A percentile compares a stretch with the other conserved stretches of the same genome.
Evolutionary conservation across 1,284 basidiomycete species (phyloP).

Genomic region (Melampsora larici-populina): DNA sequence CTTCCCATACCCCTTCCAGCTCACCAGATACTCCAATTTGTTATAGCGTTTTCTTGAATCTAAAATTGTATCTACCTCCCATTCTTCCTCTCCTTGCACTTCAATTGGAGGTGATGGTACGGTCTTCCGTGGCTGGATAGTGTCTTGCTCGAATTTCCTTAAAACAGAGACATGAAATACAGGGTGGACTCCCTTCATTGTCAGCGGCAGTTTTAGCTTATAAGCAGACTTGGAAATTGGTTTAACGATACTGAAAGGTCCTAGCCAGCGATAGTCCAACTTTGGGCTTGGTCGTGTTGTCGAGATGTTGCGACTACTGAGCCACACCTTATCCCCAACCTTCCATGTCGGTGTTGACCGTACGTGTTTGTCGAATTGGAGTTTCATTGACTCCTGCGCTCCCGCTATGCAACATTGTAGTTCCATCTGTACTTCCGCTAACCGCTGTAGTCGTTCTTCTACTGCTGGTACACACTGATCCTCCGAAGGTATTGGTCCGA

Average conservation of each 20-base stretch:
- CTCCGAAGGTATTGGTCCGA: neutral
- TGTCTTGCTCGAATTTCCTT: neutral
- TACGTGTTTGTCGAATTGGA: neutral
- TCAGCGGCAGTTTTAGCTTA: neutral
- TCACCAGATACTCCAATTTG: too few relatives aligned
- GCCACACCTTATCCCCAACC: too few relatives aligned
- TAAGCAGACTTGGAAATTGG: neutral
- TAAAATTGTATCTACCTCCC: conserved; percentile 1
- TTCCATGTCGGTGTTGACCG: neutral
- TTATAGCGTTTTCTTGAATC: neutral
- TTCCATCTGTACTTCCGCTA: neutral
- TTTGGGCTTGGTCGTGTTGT: neutral
- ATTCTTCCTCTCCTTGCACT: neutral
- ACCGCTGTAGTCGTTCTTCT: neutral
- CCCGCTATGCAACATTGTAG: neutral
- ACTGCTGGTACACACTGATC: too few relatives aligned
- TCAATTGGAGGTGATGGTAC: too few relatives aligned
- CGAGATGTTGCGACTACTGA: too few relatives aligned
- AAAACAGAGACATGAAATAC: neutral
- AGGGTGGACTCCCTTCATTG: neutral
- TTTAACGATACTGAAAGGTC: neutral
- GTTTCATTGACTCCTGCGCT: conserved; percentile 7
- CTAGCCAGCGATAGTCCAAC: neutral
- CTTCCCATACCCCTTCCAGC: conserved; percentile 6
- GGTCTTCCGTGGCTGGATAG: neutral